A percentile compares a stretch with the other conserved stretches of the same genome.
These are phyloP conservation scores for Zelonia costaricensis DNA, from an alignment of 208 protist genomes.

Conservation along the genomic window DNA sequence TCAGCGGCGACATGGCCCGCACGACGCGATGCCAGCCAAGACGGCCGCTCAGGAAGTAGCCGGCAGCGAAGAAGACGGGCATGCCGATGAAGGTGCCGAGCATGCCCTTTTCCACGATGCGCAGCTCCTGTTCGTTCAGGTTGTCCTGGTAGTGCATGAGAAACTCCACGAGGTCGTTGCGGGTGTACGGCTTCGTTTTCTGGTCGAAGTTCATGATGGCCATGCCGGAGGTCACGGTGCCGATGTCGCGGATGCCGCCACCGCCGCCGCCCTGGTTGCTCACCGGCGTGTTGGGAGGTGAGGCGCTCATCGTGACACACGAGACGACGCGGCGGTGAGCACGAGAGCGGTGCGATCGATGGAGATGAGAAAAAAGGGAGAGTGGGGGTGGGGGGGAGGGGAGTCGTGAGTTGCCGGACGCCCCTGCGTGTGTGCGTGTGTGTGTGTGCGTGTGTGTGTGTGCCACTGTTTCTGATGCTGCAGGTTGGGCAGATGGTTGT, in stretches of 20 bases:
- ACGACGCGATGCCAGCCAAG: slow-evolving; percentile 72
- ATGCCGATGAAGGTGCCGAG: slow-evolving; percentile 63
- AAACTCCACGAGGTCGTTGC: slow-evolving; percentile 72
- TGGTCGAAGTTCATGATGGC: slow-evolving; percentile 85
- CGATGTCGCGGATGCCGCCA: slow-evolving; percentile 77
- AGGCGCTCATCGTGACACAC: slow-evolving; percentile 17
- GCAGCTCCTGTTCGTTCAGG: slow-evolving; percentile 63
- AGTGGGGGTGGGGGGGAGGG: background rate
- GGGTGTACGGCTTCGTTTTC: slow-evolving; percentile 84
- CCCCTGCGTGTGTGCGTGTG: background rate
- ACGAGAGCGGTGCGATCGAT: background rate
- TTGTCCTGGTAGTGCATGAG: slow-evolving; percentile 74
- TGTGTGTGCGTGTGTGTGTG: background rate
- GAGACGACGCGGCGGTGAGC: background rate
- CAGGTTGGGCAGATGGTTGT: too few relatives aligned
- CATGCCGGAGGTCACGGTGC: slow-evolving; percentile 87
- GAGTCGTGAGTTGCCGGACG: background rate
- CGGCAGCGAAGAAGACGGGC: slow-evolving; percentile 49
- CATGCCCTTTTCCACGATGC: slow-evolving; percentile 74
- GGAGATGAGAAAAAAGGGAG: slow-evolving; percentile 11
- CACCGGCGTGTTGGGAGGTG: slow-evolving; percentile 7
- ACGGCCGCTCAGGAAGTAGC: slow-evolving; percentile 58
- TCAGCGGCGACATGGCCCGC: slow-evolving; percentile 44
- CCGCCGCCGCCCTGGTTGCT: slow-evolving; percentile 36
- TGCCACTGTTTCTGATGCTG: too few relatives aligned